Percentiles rank a stretch among this genome's conserved stretches.
Conservation (phyloP, 352 stramenopile species). For the Sclerospora graminicola region DNA sequence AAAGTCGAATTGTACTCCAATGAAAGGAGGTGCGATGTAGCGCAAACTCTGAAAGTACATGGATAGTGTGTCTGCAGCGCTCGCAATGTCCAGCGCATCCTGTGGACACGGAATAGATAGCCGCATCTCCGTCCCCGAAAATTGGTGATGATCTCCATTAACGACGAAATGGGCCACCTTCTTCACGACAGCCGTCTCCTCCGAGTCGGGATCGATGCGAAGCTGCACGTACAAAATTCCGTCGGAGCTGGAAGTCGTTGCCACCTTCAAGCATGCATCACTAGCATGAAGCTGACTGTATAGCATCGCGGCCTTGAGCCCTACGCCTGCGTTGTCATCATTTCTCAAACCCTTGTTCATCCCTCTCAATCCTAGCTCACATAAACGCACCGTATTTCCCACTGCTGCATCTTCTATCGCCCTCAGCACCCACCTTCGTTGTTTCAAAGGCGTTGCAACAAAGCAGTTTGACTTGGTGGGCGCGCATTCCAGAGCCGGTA, state of each 20-base stretch:
- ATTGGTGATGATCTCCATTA: constrained; percentile 44
- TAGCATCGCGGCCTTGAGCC: constrained; percentile 62
- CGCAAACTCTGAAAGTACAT: constrained; percentile 64
- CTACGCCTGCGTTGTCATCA: constrained; percentile 33
- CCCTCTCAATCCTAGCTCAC: not conserved
- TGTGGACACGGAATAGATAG: constrained; percentile 43
- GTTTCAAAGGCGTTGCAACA: constrained; percentile 68
- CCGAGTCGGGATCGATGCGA: constrained; percentile 48
- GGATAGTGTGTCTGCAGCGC: constrained; percentile 34
- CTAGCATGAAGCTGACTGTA: constrained; percentile 51
- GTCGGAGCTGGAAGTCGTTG: constrained; percentile 43
- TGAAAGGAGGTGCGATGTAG: constrained; percentile 39
- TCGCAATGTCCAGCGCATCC: constrained; percentile 23
- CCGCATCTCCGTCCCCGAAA: constrained; percentile 75
- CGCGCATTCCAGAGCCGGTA: constrained; percentile 54
- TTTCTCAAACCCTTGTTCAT: not conserved
- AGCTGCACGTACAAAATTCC: constrained; percentile 64
- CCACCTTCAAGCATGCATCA: constrained; percentile 40
- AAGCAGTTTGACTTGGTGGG: constrained; percentile 50
- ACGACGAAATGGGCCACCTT: constrained; percentile 48
- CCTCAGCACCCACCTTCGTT: constrained; percentile 23
- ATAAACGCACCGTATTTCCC: constrained; percentile 50
- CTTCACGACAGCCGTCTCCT: constrained; percentile 52
- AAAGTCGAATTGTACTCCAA: constrained; percentile 54
- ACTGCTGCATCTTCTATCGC: constrained; percentile 12